Conservation (phyloP, 1,284 basidiomycete species). For the Agaricales sp. region DNA sequence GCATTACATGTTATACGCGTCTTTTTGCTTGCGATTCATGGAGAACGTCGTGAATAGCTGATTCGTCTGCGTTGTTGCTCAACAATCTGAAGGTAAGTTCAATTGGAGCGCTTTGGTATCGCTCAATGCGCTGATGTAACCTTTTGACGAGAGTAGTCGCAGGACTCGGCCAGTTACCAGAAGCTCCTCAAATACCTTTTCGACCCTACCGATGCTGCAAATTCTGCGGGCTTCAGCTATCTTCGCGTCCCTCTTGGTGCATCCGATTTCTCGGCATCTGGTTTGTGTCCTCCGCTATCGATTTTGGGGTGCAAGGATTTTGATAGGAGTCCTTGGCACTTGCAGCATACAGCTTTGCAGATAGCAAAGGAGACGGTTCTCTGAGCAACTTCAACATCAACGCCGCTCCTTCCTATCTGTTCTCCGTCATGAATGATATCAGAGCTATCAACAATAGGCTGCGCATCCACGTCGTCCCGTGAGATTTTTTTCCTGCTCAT, state of each 20-base stretch:
- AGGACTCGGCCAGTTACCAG: conserved; percentile 26
- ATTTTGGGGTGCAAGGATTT: too few species aligned
- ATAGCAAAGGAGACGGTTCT: conserved; percentile 34
- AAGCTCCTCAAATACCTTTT: conserved; percentile 34
- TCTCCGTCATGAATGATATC: conserved; percentile 41
- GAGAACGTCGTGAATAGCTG: conserved; percentile 25
- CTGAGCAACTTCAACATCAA: conserved; percentile 34
- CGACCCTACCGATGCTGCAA: conserved; percentile 33
- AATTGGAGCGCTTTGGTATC: background rate
- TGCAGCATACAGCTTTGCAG: conserved; percentile 39
- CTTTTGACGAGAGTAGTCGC: background rate
- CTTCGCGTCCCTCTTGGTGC: conserved; percentile 43
- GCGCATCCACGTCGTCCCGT: conserved; percentile 33
- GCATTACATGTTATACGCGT: too few species aligned
- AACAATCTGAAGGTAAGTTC: conserved; percentile 37
- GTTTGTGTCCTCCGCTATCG: too few species aligned
- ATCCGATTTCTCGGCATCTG: conserved; percentile 40
- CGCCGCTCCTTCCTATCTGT: conserved; percentile 36
- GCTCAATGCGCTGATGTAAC: background rate
- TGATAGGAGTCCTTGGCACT: background rate
- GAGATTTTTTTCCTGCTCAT: background rate
- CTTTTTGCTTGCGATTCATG: too few species aligned
- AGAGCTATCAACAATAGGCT: conserved; percentile 28
- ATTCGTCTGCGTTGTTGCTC: conserved; percentile 38
- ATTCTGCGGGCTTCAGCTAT: conserved; percentile 38